phyloP scores from a whole-genome alignment of 2,329 filamentous ascomycete genomes.

The Mariannaea elegans region DNA sequence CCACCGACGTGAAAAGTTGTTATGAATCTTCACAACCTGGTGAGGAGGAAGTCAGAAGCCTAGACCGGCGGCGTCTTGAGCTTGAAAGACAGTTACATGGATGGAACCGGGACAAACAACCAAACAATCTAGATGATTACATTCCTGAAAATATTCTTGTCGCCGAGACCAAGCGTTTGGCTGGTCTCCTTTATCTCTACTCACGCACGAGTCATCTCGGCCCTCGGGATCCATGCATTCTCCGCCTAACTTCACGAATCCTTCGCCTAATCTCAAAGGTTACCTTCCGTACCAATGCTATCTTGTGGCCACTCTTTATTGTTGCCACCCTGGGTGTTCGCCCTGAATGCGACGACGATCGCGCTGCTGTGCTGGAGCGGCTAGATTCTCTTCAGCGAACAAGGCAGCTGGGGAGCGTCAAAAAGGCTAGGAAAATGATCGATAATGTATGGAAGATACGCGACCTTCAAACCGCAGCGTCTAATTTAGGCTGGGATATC shows the following conservation, averaged over 20 bases:
- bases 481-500: conserved; percentile 3
- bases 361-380: conserved; percentile 33
- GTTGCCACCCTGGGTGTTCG: conserved; percentile 41
- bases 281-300: conserved; percentile 38
- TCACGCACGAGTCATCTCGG: conserved; percentile 37
- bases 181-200: conserved; percentile 42
- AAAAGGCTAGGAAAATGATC: conserved; percentile 43
- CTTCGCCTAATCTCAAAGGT: conserved; percentile 34
- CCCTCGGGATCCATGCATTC: conserved; percentile 36
- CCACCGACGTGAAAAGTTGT: background rate
- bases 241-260: conserved; percentile 33
- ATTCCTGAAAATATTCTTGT: conserved; percentile 24
- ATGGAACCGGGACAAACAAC: background rate
- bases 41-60: background rate
- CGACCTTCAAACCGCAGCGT: conserved; percentile 28
- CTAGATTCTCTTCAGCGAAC: conserved; percentile 39
- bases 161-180: conserved; percentile 38
- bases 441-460: conserved; percentile 43
- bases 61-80: background rate
- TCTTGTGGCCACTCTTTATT: conserved; percentile 43
- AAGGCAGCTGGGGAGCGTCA: conserved; percentile 43
- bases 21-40: background rate
- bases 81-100: background rate
- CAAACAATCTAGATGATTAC: background rate
- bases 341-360: conserved; percentile 38